Base-by-base conservation (phyloP, 495 filamentous ascomycete genomes). In the Gamarada debralockiae region DNA sequence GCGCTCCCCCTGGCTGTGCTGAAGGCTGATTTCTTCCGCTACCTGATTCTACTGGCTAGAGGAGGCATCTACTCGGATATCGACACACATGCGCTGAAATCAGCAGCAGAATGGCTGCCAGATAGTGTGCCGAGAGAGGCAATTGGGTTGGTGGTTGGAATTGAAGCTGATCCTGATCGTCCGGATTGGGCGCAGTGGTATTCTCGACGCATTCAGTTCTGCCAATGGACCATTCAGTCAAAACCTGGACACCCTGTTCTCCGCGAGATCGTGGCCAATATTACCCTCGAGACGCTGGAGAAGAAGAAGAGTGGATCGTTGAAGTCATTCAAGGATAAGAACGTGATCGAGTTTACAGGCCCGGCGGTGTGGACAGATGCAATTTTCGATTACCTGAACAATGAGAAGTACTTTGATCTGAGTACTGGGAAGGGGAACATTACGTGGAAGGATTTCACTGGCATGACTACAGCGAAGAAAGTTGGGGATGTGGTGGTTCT, bases 11-110 rank as follows among this genome's bases (percentile, higher is more conserved):
- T 95, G 31, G 83, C 90, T 2, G 89, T 98, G 0, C 73, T 98
- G 57, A 97, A 97, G 67, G 93, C 93, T 48, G 93, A 98, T 66
- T 96, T 97, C 75, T 98, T 98, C 77, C 86, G 93, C 48, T 98
- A 98, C 64, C 72, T 98, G 44, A 92, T 98, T 59, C 76, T 98
- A 29, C 84, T 97, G 33, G 93, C 93, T 15, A 82, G 93, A 45
- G 93, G 93, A 34, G 93, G 93, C 34, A 89, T 98, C 55, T 98
- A 98, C 73, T 89, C 87, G 14, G 93, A 98, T 68, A 98, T 98
- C 61, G 93, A 98, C 67, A 98, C 93, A 0, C 75, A 78, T 25
- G 92, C 92, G 2, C 67, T 98, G 50, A 81, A 84, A 63, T 85
- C 87, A 39, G 91, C 90, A 2, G 74, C 82, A 18, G 87, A 93